Base-by-base conservation (phyloP, 2,329 filamentous ascomycete species). In the Trichoderma breve region DNA sequence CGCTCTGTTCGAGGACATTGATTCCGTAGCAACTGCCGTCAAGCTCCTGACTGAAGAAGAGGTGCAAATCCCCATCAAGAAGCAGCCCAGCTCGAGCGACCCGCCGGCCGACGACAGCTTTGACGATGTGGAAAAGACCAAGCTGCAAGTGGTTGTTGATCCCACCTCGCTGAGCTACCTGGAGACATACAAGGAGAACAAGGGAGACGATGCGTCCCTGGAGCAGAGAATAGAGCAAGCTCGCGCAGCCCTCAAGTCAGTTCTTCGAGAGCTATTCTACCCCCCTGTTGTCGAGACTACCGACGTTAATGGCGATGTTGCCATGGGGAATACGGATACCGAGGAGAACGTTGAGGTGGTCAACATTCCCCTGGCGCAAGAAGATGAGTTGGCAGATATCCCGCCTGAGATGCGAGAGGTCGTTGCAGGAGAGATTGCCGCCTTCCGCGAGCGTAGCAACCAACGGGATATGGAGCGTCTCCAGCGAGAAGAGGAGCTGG, bases 321-420 rank as follows among this genome's bases (percentile, higher is more conserved):
- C 84, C 5, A 96, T 95, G 93, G 87, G 87, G 61, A 91, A 93
- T 73, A 87, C 86, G 0, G 82, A 86, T 30, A 84, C 85, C 47
- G 89, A 89, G 51, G 90, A 90, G 39, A 89, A 90, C 70, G 90
- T 93, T 6, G 94, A 97, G 81, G 91, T 98, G 51, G 91, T 97
- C 74, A 97, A 95, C 72, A 97, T 98, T 72, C 92, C 94, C 4
- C 87, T 97, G 36, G 90, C 91, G 1, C 89, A 92, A 67, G 96
- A 99, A 74, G 97, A 99, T 78, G 96, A 99, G 78, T 86, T 99
- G 34, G 92, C 95, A 24, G 96, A 99, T 77, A 98, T 99, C 62
- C 96, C 96, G 0, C 92, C 93, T 1, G 96, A 98, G 79, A 97
- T 97, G 94, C 91, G 96, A 28, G 96, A 97, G 79, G 95, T 94